A percentile compares a stretch with the other conserved stretches of the same genome.
phyloP scores from a whole-genome alignment of 78 protist genomes.

The Planoprotostelium fungivorum region DNA sequence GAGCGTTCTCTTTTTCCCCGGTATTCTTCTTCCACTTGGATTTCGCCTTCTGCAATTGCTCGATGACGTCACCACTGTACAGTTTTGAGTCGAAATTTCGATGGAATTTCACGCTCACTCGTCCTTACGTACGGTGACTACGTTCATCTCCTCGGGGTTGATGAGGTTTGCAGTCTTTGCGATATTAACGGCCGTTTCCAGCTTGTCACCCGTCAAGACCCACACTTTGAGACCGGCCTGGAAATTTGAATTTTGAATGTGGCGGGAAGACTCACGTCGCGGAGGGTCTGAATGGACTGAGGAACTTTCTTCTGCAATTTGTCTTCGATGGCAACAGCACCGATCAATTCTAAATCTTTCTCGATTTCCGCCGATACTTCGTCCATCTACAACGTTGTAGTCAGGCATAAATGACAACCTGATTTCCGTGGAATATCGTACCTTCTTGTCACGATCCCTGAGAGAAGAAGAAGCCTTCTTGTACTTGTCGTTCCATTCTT shows the following conservation, averaged over 20 bases:
- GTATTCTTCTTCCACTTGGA: neutral
- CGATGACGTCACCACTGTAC: neutral
- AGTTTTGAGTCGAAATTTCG: neutral
- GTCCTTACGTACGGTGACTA: neutral
- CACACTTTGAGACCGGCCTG: slow-evolving; percentile 88
- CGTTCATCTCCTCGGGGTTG: neutral
- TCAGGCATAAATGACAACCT: neutral
- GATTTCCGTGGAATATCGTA: neutral
- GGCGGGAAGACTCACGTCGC: slow-evolving; percentile 16
- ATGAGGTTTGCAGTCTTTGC: slow-evolving; percentile 59
- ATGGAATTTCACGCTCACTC: neutral
- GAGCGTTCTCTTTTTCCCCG: slow-evolving; percentile 15
- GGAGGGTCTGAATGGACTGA: slow-evolving; percentile 44
- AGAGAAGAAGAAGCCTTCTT: slow-evolving; percentile 47
- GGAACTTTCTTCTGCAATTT: slow-evolving; percentile 76
- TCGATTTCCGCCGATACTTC: slow-evolving; percentile 71
- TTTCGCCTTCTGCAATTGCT: neutral
- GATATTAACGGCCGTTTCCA: slow-evolving; percentile 94
- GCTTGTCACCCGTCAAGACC: slow-evolving; percentile 98
- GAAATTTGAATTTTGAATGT: too few species aligned
- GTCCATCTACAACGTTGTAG: slow-evolving; percentile 13
- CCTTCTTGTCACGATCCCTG: slow-evolving; percentile 52
- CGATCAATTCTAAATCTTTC: slow-evolving; percentile 49
- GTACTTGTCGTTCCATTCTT: slow-evolving; percentile 30
- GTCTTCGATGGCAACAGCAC: slow-evolving; percentile 86